Conservation (phyloP, 768 basidiomycete genomes). For the Tylopilus balloui region DNA sequence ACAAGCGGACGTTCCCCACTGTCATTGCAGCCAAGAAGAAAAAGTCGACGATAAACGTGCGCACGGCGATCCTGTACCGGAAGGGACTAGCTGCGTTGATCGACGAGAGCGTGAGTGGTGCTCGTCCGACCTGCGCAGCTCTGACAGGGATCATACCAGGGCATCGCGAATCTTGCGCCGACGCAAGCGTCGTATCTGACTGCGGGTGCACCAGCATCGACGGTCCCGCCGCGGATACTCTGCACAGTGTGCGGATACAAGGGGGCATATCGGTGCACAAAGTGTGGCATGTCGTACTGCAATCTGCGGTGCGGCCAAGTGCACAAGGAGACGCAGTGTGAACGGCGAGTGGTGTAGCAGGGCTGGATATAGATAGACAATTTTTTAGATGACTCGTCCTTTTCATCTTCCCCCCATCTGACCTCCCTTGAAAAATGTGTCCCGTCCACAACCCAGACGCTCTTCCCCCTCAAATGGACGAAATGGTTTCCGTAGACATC, state of each 20-base stretch:
- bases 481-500: constrained; percentile 69
- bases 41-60: constrained; percentile 77
- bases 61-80: constrained; percentile 76
- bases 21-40: constrained; percentile 45
- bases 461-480: constrained; percentile 38
- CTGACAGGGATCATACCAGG: constrained; percentile 37
- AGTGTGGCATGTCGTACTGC: constrained; percentile 75
- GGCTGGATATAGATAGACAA: neutral
- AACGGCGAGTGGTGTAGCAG: constrained; percentile 58
- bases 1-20: constrained; percentile 52
- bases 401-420: neutral
- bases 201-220: constrained; percentile 53
- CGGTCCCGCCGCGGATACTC: constrained; percentile 62
- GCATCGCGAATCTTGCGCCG: constrained; percentile 50
- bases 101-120: constrained; percentile 71
- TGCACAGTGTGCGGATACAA: constrained; percentile 89
- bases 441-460: constrained; percentile 52
- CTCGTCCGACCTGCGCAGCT: neutral
- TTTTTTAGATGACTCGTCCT: constrained; percentile 15
- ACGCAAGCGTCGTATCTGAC: constrained; percentile 67
- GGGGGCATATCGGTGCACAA: constrained; percentile 74
- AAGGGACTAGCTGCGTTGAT: constrained; percentile 71
- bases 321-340: constrained; percentile 79
- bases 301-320: constrained; percentile 66
- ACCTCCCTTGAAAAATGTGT: constrained; percentile 34